phyloP scores from a whole-genome alignment of 2,329 filamentous ascomycete species.

The Trichoderma arundinaceum region DNA sequence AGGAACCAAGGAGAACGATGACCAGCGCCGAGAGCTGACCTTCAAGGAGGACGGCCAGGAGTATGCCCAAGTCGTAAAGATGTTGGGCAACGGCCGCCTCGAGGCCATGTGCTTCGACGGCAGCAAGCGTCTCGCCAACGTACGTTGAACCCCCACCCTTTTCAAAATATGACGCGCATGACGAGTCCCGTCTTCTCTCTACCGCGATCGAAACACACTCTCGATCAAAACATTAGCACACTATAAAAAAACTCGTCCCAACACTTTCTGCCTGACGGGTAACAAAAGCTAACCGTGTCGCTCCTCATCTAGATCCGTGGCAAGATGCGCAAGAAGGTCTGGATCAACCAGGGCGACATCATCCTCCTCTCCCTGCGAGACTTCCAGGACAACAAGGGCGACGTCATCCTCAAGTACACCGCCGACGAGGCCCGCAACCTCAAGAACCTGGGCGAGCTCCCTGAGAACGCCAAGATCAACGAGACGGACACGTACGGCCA shows the following conservation, averaged over 20 bases:
- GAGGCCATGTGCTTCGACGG: conserved; percentile 96
- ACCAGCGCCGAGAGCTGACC: conserved; percentile 96
- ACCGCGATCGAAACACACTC: too few relatives aligned
- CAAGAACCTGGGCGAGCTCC: conserved; percentile 96
- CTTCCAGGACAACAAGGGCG: conserved; percentile 94
- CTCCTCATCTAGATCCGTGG: conserved; percentile 62
- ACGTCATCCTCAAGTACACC: conserved; percentile 96
- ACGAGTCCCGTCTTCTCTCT: not conserved
- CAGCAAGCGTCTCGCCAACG: conserved; percentile 52
- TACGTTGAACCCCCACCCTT: conserved; percentile 37
- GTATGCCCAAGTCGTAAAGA: conserved; percentile 69
- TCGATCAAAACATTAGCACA: too few relatives aligned
- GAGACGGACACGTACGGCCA: conserved; percentile 95
- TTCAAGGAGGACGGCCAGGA: conserved; percentile 98
- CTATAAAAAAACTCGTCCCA: too few relatives aligned
- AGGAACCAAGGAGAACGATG: conserved; percentile 99
- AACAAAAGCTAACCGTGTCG: not conserved
- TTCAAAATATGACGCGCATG: not conserved
- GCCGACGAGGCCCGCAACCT: conserved; percentile 93
- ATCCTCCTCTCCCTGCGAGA: conserved; percentile 86
- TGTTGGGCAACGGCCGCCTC: conserved; percentile 93
- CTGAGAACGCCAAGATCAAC: conserved; percentile 99
- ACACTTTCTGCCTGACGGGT: too few relatives aligned
- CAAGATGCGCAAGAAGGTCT: conserved; percentile 99
- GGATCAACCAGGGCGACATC: conserved; percentile 98